Conservation (phyloP, 768 basidiomycete genomes). For the Mycena pura region DNA sequence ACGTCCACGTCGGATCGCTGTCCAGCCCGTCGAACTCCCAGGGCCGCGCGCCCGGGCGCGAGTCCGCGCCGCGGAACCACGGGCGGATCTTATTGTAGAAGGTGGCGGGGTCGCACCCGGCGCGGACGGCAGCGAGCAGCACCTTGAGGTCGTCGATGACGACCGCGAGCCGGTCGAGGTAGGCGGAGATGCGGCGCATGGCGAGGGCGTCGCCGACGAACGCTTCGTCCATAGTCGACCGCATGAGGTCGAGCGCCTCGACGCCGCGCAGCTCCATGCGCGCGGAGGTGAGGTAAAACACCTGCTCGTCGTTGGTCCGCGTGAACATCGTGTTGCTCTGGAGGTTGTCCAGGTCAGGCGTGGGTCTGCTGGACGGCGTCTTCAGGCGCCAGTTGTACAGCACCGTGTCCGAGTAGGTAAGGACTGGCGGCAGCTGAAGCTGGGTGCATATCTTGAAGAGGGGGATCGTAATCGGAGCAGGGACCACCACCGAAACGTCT, state of each 20-base stretch:
- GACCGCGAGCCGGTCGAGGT: conserved; percentile 64
- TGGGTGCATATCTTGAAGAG: conserved; percentile 71
- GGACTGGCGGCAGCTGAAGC: conserved; percentile 83
- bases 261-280: conserved; percentile 89
- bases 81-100: conserved; percentile 80
- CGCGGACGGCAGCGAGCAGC: conserved; percentile 68
- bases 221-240: conserved; percentile 83
- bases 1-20: conserved; percentile 46
- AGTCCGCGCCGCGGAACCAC: conserved; percentile 81
- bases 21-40: conserved; percentile 72
- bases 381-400: conserved; percentile 80
- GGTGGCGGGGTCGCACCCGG: conserved; percentile 72
- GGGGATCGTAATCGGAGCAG: conserved; percentile 74
- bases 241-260: conserved; percentile 85
- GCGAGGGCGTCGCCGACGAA: conserved; percentile 79
- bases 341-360: conserved; percentile 62
- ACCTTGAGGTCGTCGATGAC: conserved; percentile 69
- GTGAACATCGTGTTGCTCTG: conserved; percentile 77
- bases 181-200: conserved; percentile 64
- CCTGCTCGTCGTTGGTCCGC: conserved; percentile 76
- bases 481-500: conserved; percentile 64
- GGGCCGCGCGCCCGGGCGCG: conserved; percentile 46
- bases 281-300: conserved; percentile 88
- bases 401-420: conserved; percentile 92
- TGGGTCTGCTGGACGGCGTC: conserved; percentile 39